Conservation (phyloP, 179 eudicot genomes). For the Dionaea muscipula region DNA sequence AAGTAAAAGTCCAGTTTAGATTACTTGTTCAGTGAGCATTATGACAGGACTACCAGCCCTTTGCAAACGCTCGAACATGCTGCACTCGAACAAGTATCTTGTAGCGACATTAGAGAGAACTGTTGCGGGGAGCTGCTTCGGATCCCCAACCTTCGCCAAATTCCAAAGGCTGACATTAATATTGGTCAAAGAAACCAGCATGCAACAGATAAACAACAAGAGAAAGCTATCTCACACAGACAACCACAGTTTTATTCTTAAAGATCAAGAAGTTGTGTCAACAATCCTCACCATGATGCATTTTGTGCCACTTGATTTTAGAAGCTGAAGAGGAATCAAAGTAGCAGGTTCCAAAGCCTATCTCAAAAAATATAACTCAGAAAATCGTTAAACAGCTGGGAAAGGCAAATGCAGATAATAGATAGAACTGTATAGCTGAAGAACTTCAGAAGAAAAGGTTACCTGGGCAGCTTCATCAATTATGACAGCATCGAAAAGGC, state of each 20-base stretch:
- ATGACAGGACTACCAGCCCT: conserved; percentile 88
- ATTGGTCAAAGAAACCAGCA: neutral
- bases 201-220: neutral
- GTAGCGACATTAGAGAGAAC: conserved; percentile 93
- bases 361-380: conserved; percentile 5
- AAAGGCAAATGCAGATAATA: neutral
- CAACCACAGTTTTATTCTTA: too few relatives aligned
- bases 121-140: conserved; percentile 99
- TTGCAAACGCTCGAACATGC: conserved; percentile 99
- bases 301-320: conserved; percentile 71
- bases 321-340: conserved; percentile 85
- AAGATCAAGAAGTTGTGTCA: neutral
- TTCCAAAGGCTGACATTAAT: conserved; percentile 7
- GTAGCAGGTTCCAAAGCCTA: conserved; percentile 99
- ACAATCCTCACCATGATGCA: conserved; percentile 69
- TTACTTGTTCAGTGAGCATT: conserved; percentile 93
- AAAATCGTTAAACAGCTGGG: conserved; percentile 1
- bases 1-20: neutral
- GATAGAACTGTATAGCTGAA: neutral
- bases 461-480: conserved; percentile 99
- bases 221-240: too few relatives aligned
- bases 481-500: conserved; percentile 87
- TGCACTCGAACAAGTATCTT: conserved; percentile 78
- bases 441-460: conserved; percentile 3
- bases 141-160: conserved; percentile 85